Conservation (phyloP, 2,329 filamentous ascomycete genomes). For the Cladophialophora bantiana region DNA sequence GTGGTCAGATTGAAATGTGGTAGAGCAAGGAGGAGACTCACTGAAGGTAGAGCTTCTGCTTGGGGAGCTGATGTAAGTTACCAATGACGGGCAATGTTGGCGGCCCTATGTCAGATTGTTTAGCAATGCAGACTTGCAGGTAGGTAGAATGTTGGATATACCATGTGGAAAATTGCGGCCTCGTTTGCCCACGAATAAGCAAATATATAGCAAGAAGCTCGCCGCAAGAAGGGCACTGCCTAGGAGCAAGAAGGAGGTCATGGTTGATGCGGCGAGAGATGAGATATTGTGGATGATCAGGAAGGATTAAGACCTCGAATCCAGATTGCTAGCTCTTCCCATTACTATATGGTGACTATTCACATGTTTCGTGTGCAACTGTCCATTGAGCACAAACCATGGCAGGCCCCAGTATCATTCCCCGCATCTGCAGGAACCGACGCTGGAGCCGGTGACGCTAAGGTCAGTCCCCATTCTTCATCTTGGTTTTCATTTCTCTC, state of each 20-base stretch:
- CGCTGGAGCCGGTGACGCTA: no score
- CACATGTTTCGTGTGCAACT: no score
- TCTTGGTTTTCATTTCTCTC: no score
- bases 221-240: conserved; percentile 12
- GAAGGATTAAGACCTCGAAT: no score
- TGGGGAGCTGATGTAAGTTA: conserved; percentile 54
- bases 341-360: no score
- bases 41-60: conserved; percentile 43
- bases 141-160: not conserved
- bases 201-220: conserved; percentile 14
- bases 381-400: no score
- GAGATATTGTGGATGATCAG: no score
- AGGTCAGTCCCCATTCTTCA: no score
- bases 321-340: no score
- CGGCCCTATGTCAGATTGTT: conserved; percentile 43
- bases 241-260: conserved; percentile 6
- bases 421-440: no score
- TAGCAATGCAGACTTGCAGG: not conserved
- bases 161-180: conserved; percentile 22
- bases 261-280: not conserved
- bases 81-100: conserved; percentile 56
- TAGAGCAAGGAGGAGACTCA: conserved; percentile 23
- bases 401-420: no score
- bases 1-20: not conserved
- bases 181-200: conserved; percentile 20